A percentile compares a stretch with the other conserved stretches of the same genome.
Evolutionary conservation across 108 stramenopile species (phyloP).

Genomic region (Fragilariopsis cylindrus): DNA sequence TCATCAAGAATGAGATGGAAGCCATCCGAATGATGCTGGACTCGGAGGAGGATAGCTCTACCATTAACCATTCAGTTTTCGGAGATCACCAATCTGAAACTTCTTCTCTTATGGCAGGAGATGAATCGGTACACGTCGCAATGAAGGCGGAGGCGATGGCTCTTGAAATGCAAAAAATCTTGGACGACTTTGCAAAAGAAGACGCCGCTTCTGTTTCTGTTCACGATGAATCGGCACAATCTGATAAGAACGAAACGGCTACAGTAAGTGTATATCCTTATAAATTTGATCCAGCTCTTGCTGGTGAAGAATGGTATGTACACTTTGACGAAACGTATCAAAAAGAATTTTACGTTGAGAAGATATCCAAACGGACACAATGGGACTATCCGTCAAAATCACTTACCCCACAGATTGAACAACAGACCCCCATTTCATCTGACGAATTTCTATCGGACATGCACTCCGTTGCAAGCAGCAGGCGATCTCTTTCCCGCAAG

Average conservation of each 20-base stretch:
- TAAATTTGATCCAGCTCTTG: constrained; percentile 41
- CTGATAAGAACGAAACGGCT: constrained; percentile 5
- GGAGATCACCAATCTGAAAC: background rate
- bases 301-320: constrained; percentile 54
- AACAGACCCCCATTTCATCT: background rate
- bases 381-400: constrained; percentile 38
- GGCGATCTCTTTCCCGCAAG: constrained; percentile 13
- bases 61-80: background rate
- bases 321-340: constrained; percentile 43
- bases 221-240: background rate
- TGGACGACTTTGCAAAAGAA: constrained; percentile 41
- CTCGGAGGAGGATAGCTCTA: constrained; percentile 31
- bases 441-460: constrained; percentile 16
- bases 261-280: constrained; percentile 18
- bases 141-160: constrained; percentile 56
- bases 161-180: constrained; percentile 48
- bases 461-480: constrained; percentile 4
- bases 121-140: constrained; percentile 30
- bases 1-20: constrained; percentile 52
- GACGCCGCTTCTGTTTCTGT: constrained; percentile 14
- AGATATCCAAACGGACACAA: constrained; percentile 34
- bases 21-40: constrained; percentile 50
- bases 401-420: constrained; percentile 1
- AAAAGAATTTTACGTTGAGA: constrained; percentile 52
- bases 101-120: constrained; percentile 14